A percentile compares a stretch with the other conserved stretches of the same genome.
Evolutionary conservation across 345 rosid genomes (phyloP).

Genomic region (Eucalyptus pauciflora): DNA sequence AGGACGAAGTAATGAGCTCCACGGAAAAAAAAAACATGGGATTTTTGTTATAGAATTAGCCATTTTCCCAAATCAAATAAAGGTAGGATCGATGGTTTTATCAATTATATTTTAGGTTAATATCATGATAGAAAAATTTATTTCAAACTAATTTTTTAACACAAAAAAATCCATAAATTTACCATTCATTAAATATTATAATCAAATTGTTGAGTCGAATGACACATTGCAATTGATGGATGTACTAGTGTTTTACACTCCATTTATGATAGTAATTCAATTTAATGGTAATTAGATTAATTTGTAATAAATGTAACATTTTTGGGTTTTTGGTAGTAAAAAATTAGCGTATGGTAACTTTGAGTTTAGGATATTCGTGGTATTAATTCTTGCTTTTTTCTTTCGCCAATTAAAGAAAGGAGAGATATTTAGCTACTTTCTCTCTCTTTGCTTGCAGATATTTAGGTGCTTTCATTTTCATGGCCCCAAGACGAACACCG

Average conservation of each 20-base stretch:
- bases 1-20: not conserved
- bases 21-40: not conserved
- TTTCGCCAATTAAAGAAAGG: not conserved
- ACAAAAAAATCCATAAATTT: too few relatives aligned
- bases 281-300: too few relatives aligned
- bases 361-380: not conserved
- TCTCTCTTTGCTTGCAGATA: not conserved
- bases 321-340: too few relatives aligned
- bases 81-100: not conserved
- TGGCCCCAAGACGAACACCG: not conserved
- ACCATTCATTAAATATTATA: too few relatives aligned
- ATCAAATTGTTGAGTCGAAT: too few relatives aligned
- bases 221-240: rapidly evolving
- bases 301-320: not conserved
- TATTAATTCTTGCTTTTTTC: not conserved
- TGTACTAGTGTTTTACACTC: too few relatives aligned
- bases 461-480: not conserved
- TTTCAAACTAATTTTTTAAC: too few relatives aligned
- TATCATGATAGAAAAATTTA: too few relatives aligned
- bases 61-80: not conserved
- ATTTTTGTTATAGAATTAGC: not conserved
- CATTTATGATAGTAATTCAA: too few relatives aligned
- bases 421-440: not conserved
- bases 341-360: too few relatives aligned
- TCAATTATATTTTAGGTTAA: not conserved